These are phyloP conservation scores for Tricladium varicosporioides DNA, from an alignment of 2,329 filamentous ascomycete species.

Conservation along the genomic window DNA sequence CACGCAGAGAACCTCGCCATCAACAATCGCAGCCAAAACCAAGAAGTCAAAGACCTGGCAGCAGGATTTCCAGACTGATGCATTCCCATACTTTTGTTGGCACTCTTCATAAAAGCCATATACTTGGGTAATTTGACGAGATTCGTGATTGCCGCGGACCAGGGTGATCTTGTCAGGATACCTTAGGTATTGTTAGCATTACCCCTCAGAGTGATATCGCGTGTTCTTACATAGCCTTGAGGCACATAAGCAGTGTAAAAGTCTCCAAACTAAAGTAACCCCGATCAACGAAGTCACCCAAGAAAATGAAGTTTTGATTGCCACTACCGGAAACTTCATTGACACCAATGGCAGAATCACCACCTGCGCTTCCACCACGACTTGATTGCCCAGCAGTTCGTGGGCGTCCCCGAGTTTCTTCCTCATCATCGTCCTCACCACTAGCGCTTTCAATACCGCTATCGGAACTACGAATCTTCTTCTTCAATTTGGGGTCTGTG, in stretches of 20 bases:
- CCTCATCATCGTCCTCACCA: conserved; percentile 48
- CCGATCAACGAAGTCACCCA: conserved; percentile 72
- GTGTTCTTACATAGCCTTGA: conserved; percentile 63
- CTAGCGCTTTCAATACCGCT: conserved; percentile 46
- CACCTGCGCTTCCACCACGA: conserved; percentile 39
- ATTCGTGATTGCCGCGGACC: conserved; percentile 74
- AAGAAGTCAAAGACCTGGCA: conserved; percentile 78
- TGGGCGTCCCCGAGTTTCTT: conserved; percentile 48
- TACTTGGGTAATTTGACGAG: conserved; percentile 73
- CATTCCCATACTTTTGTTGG: conserved; percentile 74
- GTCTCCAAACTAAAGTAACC: conserved; percentile 75
- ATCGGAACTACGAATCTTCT: conserved; percentile 72
- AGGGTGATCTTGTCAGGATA: conserved; percentile 72
- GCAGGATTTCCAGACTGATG: conserved; percentile 76
- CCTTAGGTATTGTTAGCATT: conserved; percentile 39
- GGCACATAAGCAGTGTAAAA: conserved; percentile 68
- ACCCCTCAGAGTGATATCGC: background rate
- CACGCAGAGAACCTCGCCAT: conserved; percentile 71
- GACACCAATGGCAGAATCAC: conserved; percentile 37
- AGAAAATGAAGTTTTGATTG: conserved; percentile 69
- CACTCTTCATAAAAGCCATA: conserved; percentile 80
- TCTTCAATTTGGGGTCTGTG: conserved; percentile 80
- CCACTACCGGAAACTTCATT: conserved; percentile 47
- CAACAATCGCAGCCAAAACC: conserved; percentile 70
- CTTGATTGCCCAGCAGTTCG: conserved; percentile 41